Conservation (phyloP, 2,329 filamentous ascomycete genomes). For the Colletotrichum sp. region DNA sequence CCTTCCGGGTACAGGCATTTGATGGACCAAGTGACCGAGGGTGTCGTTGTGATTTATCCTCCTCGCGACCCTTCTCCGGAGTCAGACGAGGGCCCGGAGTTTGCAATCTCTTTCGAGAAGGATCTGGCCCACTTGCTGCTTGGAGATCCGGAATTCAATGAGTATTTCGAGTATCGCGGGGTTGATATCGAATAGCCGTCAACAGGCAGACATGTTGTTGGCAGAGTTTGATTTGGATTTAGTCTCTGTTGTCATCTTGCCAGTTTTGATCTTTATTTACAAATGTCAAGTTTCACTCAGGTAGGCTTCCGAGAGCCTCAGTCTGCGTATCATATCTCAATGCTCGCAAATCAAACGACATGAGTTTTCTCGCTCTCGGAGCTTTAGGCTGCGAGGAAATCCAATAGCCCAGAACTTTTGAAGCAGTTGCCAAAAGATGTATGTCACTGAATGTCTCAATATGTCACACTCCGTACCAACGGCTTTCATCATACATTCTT, state of each 20-base stretch:
- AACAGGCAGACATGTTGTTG: not conserved
- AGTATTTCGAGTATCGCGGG: constrained; percentile 42
- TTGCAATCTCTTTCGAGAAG: constrained; percentile 40
- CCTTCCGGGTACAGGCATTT: constrained; percentile 36
- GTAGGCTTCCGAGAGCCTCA: not conserved
- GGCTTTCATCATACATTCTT: not conserved
- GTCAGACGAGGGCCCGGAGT: constrained; percentile 39
- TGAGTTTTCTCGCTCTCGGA: not conserved
- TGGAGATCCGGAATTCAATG: constrained; percentile 36
- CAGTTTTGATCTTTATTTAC: accelerated
- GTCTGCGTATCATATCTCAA: not conserved
- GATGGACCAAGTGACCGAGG: constrained; percentile 31
- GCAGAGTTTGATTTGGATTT: not conserved
- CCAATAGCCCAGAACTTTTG: accelerated
- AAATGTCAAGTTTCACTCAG: not conserved
- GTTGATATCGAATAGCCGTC: constrained; percentile 25
- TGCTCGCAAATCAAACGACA: not conserved
- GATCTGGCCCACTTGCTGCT: constrained; percentile 32
- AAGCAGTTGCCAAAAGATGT: not conserved
- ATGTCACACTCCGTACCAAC: not conserved
- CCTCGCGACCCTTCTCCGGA: constrained; percentile 25
- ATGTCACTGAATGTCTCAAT: not conserved
- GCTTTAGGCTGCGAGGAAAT: not conserved
- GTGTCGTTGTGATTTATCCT: constrained; percentile 35
- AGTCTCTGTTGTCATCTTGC: not conserved